phyloP scores from a whole-genome alignment of 345 rosid genomes.

The Brassica incana region DNA sequence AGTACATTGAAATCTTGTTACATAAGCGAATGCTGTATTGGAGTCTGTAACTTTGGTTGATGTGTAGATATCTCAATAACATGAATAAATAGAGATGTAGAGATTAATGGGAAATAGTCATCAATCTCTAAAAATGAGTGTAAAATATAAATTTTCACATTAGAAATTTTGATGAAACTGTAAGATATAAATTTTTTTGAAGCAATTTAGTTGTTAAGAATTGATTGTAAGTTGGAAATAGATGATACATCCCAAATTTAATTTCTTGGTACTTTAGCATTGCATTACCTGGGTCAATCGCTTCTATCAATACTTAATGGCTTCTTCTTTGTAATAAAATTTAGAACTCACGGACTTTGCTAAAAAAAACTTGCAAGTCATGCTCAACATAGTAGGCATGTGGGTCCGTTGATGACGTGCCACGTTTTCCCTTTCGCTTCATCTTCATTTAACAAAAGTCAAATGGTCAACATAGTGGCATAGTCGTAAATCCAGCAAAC shows the following conservation, averaged over 20 bases:
- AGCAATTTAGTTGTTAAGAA: background rate
- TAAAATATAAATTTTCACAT: background rate
- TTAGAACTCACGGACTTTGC: background rate
- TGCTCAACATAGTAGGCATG: too few relatives aligned
- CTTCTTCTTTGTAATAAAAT: background rate
- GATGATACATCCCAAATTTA: background rate
- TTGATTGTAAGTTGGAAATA: background rate
- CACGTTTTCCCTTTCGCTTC: background rate
- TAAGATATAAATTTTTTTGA: background rate
- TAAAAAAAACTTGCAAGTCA: background rate
- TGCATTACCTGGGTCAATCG: background rate
- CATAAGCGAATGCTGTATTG: background rate
- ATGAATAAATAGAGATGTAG: background rate
- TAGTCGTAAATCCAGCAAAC: slow-evolving; percentile 16
- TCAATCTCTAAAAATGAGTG: too few relatives aligned
- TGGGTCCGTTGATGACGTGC: slow-evolving; percentile 12
- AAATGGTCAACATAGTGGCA: slow-evolving; percentile 37
- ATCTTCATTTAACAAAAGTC: slow-evolving; percentile 13
- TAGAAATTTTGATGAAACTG: background rate
- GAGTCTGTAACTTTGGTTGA: background rate
- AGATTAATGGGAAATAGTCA: background rate
- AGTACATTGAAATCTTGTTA: background rate
- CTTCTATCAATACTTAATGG: background rate
- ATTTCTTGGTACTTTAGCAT: background rate
- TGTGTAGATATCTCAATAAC: background rate